Percentiles rank a stretch among this genome's conserved stretches.
Conservation (phyloP, 1,284 basidiomycete genomes). For the Coniferiporia weirii region DNA sequence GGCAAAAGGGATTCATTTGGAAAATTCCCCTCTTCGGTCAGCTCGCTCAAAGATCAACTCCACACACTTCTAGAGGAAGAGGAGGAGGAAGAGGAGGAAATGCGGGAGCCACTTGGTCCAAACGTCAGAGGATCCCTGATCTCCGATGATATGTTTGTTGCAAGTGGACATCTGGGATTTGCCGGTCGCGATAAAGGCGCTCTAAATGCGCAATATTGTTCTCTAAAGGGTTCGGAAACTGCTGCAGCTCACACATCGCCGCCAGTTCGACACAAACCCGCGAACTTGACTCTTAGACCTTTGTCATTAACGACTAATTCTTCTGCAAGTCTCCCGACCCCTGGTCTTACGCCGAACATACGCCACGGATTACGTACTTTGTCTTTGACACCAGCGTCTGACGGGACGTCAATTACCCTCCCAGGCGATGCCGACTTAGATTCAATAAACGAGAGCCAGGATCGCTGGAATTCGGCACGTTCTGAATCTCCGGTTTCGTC, state of each 20-base stretch:
- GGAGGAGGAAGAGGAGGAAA: constrained; percentile 56
- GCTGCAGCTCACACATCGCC: constrained; percentile 20
- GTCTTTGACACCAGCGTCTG: constrained; percentile 38
- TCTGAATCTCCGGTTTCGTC: constrained; percentile 3
- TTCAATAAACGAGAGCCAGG: constrained; percentile 16
- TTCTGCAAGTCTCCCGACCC: constrained; percentile 46
- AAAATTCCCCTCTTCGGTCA: constrained; percentile 54
- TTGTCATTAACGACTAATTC: constrained; percentile 53
- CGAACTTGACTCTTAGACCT: constrained; percentile 62
- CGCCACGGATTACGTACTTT: constrained; percentile 43
- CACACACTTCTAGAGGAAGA: constrained; percentile 76
- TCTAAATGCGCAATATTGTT: background rate
- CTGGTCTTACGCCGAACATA: constrained; percentile 43
- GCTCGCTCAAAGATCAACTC: constrained; percentile 66
- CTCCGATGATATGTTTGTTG: background rate
- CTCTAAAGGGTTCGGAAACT: background rate
- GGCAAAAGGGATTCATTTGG: constrained; percentile 74
- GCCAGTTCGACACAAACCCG: constrained; percentile 49
- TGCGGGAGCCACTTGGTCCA: too few relatives aligned
- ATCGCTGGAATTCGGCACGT: background rate
- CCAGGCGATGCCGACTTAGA: constrained; percentile 25
- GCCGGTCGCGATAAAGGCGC: background rate
- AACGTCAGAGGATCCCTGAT: too few relatives aligned
- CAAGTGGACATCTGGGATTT: background rate
- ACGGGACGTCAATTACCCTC: constrained; percentile 18